Percentiles rank a stretch among this genome's conserved stretches.
Conservation (phyloP, 352 stramenopile species). For the Phytopythium litorale region DNA sequence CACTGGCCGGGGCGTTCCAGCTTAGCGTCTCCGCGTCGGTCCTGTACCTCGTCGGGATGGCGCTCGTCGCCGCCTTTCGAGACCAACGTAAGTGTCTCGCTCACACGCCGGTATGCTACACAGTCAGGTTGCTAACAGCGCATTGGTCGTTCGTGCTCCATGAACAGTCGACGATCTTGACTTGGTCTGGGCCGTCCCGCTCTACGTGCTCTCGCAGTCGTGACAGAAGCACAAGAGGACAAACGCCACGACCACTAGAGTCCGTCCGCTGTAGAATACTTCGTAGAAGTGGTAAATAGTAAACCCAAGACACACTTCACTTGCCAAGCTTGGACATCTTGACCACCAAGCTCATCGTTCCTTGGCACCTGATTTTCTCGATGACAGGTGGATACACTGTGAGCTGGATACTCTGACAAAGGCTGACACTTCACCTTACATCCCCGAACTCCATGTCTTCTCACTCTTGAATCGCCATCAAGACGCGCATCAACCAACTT, state of each 20-base stretch:
- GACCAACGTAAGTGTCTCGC: background rate
- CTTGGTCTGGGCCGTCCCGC: background rate
- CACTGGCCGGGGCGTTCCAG: conserved; percentile 46
- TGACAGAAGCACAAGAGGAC: background rate
- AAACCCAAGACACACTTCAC: background rate
- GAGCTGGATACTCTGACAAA: no score
- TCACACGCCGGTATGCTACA: background rate
- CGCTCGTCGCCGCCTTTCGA: conserved; percentile 19
- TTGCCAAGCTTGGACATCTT: background rate
- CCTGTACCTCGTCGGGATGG: conserved; percentile 37
- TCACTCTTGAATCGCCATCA: no score
- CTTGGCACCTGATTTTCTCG: no score
- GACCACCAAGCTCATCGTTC: no score
- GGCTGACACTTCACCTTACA: no score
- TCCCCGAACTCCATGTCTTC: no score
- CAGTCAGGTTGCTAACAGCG: background rate
- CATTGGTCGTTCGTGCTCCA: background rate
- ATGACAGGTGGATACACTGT: no score
- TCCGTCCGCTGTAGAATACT: background rate
- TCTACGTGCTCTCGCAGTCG: background rate
- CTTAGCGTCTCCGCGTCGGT: conserved; percentile 36
- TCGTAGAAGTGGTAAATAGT: no score
- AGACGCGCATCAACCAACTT: background rate
- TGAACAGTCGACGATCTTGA: background rate
- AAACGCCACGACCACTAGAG: background rate